phyloP scores from a whole-genome alignment of 148 eudicot genomes.

The Tetragonia tetragonoides region DNA sequence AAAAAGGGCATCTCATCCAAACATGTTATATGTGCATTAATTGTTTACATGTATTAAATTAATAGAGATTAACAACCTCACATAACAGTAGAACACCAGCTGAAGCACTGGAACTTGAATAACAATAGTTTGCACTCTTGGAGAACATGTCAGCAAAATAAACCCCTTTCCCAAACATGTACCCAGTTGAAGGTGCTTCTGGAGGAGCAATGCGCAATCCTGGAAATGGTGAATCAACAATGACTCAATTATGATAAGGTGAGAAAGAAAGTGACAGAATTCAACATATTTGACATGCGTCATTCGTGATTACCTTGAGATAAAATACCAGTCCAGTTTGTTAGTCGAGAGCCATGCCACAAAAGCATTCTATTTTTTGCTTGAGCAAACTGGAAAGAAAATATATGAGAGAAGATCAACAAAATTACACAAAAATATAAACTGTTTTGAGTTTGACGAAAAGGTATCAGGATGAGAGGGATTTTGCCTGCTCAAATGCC shows the following conservation, averaged over 20 bases:
- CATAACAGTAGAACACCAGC: slow-evolving; percentile 89
- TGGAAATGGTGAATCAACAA: slow-evolving; percentile 25
- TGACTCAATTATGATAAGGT: background rate
- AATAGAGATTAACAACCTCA: slow-evolving; percentile 53
- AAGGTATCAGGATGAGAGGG: too few species aligned
- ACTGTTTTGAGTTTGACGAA: background rate
- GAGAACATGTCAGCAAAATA: slow-evolving; percentile 99
- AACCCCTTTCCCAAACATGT: slow-evolving; percentile 99
- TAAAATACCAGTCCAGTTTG: slow-evolving; percentile 95
- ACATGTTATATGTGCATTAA: background rate
- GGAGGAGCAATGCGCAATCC: slow-evolving; percentile 98
- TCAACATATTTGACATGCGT: background rate
- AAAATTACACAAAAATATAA: background rate
- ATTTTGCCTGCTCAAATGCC: background rate
- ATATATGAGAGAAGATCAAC: slow-evolving; percentile 5
- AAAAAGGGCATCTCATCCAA: background rate
- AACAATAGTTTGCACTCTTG: slow-evolving; percentile 96
- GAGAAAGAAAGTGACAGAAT: background rate
- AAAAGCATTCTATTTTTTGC: slow-evolving; percentile 85
- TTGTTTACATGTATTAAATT: background rate
- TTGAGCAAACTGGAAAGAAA: slow-evolving; percentile 54
- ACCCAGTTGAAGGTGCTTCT: slow-evolving; percentile 93
- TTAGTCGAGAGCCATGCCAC: slow-evolving; percentile 98
- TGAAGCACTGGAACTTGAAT: slow-evolving; percentile 43
- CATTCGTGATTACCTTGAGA: slow-evolving; percentile 63